Evolutionary conservation across 2,329 filamentous ascomycete genomes (phyloP), one percentile per base, ranked within the genome.

Genomic region (Pseudopithomyces maydicus): DNA sequence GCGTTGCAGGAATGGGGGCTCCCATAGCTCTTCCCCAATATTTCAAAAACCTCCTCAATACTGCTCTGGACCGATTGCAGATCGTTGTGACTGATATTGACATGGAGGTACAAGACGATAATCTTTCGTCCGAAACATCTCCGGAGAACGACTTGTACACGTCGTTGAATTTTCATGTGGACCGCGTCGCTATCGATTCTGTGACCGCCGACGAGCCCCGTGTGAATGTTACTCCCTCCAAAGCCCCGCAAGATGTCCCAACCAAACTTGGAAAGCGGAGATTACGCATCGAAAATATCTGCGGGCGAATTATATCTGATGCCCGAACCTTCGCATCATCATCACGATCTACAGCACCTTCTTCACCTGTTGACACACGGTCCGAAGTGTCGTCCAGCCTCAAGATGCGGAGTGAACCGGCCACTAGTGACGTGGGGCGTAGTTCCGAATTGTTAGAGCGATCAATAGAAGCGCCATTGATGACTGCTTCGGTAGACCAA

Each of bases 11-110:
- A n/a, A 91, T 89, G 20, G 90, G 90, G 1, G 85, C 90, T 62
- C 78, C 85, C 1, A 78, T 92, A 32, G 87, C 87, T 1, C 78
- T 94, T 4, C 90, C 90, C 6, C 80, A 79, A 0, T 91, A 92
- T 61, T 78, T 95, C 45, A 85, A 88, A 41, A 85, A 84, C 62
- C 91, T 92, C 62, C 75, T 94, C 6, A 88, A 92, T 63, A 89
- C 90, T 29, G 86, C 93, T 47, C 78, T 89, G 23, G 90, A 95
- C 74, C 84, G 90, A 44, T 81, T 88, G 54, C 85, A 90, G 69
- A 77, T 94, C 23, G 81, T 80, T 48, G 85, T 94, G 56, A 84
- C 82, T 49, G 82, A 85, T 23, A 83, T 94, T 54, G 83, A 82
- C 11, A 82, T 92, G 60, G 85, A 88, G 65, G 77, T 92, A 17